A percentile compares a stretch with the other conserved stretches of the same genome.
These are phyloP conservation scores for Euphorbia peplus DNA, from an alignment of 345 rosid genomes.

Conservation along the genomic window DNA sequence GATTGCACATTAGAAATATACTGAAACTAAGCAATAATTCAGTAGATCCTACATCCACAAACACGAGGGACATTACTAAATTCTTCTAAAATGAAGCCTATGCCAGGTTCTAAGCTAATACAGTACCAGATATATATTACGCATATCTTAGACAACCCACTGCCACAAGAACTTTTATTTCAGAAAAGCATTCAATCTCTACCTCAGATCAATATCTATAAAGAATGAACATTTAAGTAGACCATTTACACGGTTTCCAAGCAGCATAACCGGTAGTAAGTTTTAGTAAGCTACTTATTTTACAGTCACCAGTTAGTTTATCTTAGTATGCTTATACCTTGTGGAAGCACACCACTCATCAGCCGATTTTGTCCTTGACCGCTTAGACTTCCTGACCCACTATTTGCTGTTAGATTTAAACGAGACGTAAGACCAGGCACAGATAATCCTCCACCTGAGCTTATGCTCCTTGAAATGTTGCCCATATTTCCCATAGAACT, in stretches of 20 bases:
- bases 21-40: neutral
- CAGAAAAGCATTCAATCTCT: neutral
- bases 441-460: slow-evolving; percentile 85
- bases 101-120: neutral
- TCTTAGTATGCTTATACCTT: slow-evolving; percentile 46
- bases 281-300: neutral
- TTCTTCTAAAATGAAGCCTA: neutral
- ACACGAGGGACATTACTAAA: neutral
- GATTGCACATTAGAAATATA: neutral
- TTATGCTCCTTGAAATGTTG: slow-evolving; percentile 77
- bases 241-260: neutral
- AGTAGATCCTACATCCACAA: neutral
- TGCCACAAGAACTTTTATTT: neutral
- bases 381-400: slow-evolving; percentile 79
- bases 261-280: neutral
- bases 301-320: neutral
- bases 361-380: slow-evolving; percentile 89
- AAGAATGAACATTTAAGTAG: neutral
- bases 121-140: neutral
- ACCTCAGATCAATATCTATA: neutral
- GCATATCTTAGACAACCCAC: too few relatives aligned
- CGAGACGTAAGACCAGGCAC: slow-evolving; percentile 87
- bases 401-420: slow-evolving; percentile 61
- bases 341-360: slow-evolving; percentile 82
- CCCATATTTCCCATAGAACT: slow-evolving; percentile 94